These are phyloP conservation scores for Geotrichum ghanense DNA, from an alignment of 805 yeast genomes.

Conservation along the genomic window DNA sequence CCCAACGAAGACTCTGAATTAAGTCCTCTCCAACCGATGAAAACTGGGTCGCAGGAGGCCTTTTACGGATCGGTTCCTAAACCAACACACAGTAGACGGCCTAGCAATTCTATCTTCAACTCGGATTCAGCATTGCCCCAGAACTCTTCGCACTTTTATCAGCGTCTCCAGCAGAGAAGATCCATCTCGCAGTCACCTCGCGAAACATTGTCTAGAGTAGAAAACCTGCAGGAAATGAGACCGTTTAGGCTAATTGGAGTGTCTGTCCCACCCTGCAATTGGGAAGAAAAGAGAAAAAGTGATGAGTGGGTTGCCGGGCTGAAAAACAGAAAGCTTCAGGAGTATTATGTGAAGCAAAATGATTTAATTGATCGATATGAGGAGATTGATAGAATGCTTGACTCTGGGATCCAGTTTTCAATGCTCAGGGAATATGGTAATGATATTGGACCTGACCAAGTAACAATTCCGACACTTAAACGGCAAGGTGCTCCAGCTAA, in stretches of 20 bases:
- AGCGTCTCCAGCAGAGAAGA: conserved; percentile 29
- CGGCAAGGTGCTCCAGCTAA: conserved; percentile 43
- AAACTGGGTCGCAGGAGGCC: background rate
- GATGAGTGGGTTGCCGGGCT: conserved; percentile 18
- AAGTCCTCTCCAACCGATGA: background rate
- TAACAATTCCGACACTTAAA: conserved; percentile 15
- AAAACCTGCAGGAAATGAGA: conserved; percentile 33
- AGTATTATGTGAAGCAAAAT: conserved; percentile 50
- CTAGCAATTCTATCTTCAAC: background rate
- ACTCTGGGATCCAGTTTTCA: conserved; percentile 54
- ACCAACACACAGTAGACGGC: background rate
- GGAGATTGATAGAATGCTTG: conserved; percentile 55
- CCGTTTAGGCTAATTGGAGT: conserved; percentile 38
- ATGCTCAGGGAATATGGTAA: conserved; percentile 53
- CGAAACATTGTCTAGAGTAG: conserved; percentile 7
- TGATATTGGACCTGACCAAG: conserved; percentile 20
- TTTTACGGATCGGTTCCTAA: background rate
- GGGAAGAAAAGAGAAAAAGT: conserved; percentile 25
- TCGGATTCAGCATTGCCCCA: conserved; percentile 3
- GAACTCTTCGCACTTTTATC: conserved; percentile 1
- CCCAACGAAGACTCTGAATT: background rate
- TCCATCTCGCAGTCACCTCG: background rate
- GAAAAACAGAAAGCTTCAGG: conserved; percentile 24
- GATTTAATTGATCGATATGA: conserved; percentile 42
- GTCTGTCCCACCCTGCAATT: conserved; percentile 29